phyloP scores from a whole-genome alignment of 257 asterid species.

The Craterostigma plantagineum region DNA sequence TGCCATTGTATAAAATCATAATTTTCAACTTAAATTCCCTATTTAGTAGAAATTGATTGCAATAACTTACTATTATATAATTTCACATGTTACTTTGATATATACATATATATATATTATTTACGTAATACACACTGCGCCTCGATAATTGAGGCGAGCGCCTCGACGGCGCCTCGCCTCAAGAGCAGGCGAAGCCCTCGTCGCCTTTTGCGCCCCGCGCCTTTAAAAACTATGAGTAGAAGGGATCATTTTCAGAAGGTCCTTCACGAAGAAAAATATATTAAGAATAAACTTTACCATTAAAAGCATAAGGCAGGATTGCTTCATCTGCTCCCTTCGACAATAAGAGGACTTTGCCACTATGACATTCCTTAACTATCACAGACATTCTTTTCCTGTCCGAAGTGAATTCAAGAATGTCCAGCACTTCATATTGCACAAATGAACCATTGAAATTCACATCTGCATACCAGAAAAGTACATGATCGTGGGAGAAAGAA shows the following conservation, averaged over 20 bases:
- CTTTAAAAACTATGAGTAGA: too few relatives aligned
- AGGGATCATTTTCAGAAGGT: constrained; percentile 1
- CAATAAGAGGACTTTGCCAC: constrained; percentile 49
- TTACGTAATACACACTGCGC: too few relatives aligned
- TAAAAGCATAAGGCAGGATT: constrained; percentile 56
- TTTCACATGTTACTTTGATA: too few relatives aligned
- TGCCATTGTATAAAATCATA: too few relatives aligned
- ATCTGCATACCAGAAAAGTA: constrained; percentile 39
- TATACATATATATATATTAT: too few relatives aligned
- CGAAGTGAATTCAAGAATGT: constrained; percentile 86
- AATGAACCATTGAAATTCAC: constrained; percentile 52
- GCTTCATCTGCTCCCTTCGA: constrained; percentile 98
- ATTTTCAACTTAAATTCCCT: too few relatives aligned
- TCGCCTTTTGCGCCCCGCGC: too few relatives aligned
- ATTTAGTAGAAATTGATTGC: too few relatives aligned
- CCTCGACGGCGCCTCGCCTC: too few relatives aligned
- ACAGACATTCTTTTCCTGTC: constrained; percentile 97
- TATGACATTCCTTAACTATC: constrained; percentile 55
- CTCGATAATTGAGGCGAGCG: too few relatives aligned
- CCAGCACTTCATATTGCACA: constrained; percentile 68
- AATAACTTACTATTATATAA: too few relatives aligned
- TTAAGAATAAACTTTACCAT: constrained; percentile 26
- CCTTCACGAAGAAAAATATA: background rate
- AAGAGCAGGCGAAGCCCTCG: too few relatives aligned
- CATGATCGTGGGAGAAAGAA: constrained; percentile 8